A percentile compares a stretch with the other conserved stretches of the same genome.
Evolutionary conservation across 2,329 filamentous ascomycete genomes (phyloP).

Genomic region (Cryphonectria radicalis): DNA sequence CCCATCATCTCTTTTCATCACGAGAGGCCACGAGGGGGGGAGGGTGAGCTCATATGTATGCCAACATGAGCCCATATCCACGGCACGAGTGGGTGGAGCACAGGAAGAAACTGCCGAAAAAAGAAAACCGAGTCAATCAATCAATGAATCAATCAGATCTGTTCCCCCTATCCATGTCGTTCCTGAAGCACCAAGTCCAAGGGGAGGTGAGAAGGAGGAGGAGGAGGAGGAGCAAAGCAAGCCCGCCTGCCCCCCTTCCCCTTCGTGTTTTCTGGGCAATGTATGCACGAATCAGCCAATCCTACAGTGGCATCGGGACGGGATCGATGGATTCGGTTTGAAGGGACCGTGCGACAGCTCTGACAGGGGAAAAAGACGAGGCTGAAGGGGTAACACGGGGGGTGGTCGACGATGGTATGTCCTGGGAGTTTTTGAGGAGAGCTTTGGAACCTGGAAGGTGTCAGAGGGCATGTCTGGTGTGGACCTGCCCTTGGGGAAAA

Average conservation of each 20-base stretch:
- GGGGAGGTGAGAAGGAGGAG: background rate
- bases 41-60: slow-evolving; percentile 28
- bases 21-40: slow-evolving; percentile 10
- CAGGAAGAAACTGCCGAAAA: background rate
- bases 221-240: background rate
- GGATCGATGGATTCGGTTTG: slow-evolving; percentile 1
- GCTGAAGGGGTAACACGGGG: slow-evolving; percentile 5
- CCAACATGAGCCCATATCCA: slow-evolving; percentile 17
- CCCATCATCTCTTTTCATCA: background rate
- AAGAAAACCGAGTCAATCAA: slow-evolving; percentile 7
- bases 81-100: background rate
- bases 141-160: background rate
- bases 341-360: slow-evolving; percentile 4
- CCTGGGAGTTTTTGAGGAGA: slow-evolving; percentile 5
- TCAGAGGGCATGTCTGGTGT: slow-evolving; percentile 21
- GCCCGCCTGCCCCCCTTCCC: no score
- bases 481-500: slow-evolving; percentile 11
- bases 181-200: slow-evolving; percentile 6
- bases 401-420: background rate
- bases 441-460: slow-evolving; percentile 15
- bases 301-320: background rate
- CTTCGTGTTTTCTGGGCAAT: background rate
- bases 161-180: background rate
- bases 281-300: background rate
- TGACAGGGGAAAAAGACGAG: slow-evolving; percentile 14